Conservation (phyloP, 2,329 filamentous ascomycete genomes). For the Chaetomium strumarium region DNA sequence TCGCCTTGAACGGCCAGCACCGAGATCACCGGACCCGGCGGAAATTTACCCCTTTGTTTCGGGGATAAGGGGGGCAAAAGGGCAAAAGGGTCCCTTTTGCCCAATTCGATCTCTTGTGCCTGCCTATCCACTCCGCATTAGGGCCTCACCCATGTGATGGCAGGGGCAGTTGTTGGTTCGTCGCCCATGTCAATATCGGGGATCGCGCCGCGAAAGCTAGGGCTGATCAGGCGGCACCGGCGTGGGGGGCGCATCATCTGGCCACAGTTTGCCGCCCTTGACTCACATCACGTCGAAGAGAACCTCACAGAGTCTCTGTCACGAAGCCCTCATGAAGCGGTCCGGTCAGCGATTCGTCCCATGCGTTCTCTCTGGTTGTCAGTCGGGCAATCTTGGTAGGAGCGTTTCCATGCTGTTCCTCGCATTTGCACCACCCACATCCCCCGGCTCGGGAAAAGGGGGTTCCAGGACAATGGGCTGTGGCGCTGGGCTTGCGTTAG, state of each 20-base stretch:
- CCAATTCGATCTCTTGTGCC: background rate
- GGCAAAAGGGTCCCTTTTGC: background rate
- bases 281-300: background rate
- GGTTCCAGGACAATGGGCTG: conserved; percentile 4
- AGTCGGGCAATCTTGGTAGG: no score
- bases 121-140: conserved; percentile 9
- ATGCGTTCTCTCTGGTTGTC: no score
- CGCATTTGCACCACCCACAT: background rate
- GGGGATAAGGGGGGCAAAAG: background rate
- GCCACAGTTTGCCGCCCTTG: background rate
- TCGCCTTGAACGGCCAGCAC: background rate
- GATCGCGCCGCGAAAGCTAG: conserved; percentile 9
- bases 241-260: conserved; percentile 3
- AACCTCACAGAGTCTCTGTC: conserved; percentile 1
- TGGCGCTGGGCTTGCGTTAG: conserved; percentile 1
- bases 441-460: background rate
- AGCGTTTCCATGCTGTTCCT: no score
- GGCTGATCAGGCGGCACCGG: background rate
- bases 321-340: background rate
- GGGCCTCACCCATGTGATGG: conserved; percentile 20
- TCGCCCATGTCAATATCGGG: conserved; percentile 5
- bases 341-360: background rate
- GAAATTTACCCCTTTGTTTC: conserved; percentile 5
- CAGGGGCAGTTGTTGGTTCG: conserved; percentile 15
- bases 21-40: conserved; percentile 2